These are phyloP conservation scores for Aleurites moluccanus DNA, from an alignment of 441 rosid species.

Conservation along the genomic window DNA sequence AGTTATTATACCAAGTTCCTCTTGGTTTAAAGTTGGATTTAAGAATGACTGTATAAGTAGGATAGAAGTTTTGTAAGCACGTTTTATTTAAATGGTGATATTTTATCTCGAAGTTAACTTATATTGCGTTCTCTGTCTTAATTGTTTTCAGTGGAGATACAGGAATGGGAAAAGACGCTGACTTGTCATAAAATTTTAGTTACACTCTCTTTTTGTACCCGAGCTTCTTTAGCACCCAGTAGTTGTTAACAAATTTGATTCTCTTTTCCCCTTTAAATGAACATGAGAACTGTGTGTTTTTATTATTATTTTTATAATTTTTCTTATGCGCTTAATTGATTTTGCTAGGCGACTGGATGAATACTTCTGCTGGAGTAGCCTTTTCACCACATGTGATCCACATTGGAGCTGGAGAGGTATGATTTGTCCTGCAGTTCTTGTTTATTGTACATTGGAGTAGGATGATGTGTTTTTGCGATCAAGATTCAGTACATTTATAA, in stretches of 20 bases:
- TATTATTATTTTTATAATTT: neutral
- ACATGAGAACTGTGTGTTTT: neutral
- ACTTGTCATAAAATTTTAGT: neutral
- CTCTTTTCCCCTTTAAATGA: neutral
- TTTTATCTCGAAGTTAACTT: neutral
- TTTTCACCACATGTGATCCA: conserved; percentile 92
- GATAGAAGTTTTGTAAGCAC: neutral
- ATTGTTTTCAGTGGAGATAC: neutral
- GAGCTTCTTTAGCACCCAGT: neutral
- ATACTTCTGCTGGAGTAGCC: conserved; percentile 89
- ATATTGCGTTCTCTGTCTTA: neutral
- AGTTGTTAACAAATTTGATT: conserved; percentile 1
- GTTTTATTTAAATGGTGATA: neutral
- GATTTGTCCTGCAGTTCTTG: conserved; percentile 15
- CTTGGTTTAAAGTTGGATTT: neutral
- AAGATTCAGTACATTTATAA: neutral
- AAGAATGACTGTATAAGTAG: too few species aligned
- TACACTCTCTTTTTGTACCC: neutral
- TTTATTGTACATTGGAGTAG: neutral
- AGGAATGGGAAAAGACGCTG: neutral
- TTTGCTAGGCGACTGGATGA: conserved; percentile 98
- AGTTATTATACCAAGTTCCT: neutral
- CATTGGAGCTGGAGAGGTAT: conserved; percentile 87
- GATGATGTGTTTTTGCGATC: neutral
- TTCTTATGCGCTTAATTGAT: conserved; percentile 22